Percentiles rank a stretch among this genome's conserved stretches.
These are phyloP conservation scores for Scutellaria baicalensis DNA, from an alignment of 257 asterid genomes.

Conservation along the genomic window DNA sequence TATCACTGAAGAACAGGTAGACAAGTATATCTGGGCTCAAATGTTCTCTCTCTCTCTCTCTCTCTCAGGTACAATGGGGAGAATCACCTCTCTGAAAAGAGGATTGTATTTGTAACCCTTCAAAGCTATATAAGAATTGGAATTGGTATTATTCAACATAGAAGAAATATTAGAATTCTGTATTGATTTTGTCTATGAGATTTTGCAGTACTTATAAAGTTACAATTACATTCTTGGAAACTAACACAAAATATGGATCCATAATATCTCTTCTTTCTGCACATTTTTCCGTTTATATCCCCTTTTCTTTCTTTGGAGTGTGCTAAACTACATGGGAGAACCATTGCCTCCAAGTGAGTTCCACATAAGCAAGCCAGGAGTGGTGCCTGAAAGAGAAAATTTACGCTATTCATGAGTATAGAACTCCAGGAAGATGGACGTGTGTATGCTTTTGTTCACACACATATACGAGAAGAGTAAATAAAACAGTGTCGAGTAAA, in stretches of 20 bases:
- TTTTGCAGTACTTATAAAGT: background rate
- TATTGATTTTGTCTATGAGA: background rate
- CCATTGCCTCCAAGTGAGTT: background rate
- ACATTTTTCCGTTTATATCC: background rate
- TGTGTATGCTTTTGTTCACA: background rate
- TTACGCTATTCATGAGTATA: background rate
- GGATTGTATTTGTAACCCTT: background rate
- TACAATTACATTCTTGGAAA: conserved; percentile 3
- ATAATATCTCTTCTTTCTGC: background rate
- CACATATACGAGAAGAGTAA: background rate
- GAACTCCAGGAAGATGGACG: background rate
- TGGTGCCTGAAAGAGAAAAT: conserved; percentile 18
- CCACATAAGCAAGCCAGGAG: background rate
- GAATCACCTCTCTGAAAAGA: background rate
- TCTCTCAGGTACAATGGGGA: background rate
- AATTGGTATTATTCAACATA: background rate
- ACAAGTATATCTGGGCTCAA: background rate
- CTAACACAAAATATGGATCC: background rate
- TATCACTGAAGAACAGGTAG: background rate
- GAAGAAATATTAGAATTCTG: background rate
- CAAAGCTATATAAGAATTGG: background rate
- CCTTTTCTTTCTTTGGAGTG: conserved; percentile 6
- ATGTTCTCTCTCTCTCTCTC: background rate
- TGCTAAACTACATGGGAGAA: conserved; percentile 12
- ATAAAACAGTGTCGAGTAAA: background rate